phyloP scores from a whole-genome alignment of 1,284 basidiomycete species.

The Cutaneotrichosporon mucoides region DNA sequence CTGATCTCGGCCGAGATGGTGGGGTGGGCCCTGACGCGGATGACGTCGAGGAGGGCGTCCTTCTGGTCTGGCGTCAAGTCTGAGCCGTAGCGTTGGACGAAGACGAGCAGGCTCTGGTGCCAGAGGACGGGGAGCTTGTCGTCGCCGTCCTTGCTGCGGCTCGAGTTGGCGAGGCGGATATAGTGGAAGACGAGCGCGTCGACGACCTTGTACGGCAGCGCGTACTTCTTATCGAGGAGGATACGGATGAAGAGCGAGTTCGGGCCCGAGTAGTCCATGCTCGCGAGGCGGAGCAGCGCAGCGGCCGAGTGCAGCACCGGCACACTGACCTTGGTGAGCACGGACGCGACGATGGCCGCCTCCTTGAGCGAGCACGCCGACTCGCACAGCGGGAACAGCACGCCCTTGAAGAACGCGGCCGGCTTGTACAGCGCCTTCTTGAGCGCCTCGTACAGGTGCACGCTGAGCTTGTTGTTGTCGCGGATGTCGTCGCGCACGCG shows the following conservation, averaged over 20 bases:
- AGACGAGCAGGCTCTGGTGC: slow-evolving; percentile 95
- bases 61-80: slow-evolving; percentile 97
- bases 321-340: slow-evolving; percentile 88
- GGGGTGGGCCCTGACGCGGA: slow-evolving; percentile 78
- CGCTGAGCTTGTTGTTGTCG: slow-evolving; percentile 70
- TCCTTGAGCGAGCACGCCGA: slow-evolving; percentile 87
- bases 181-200: slow-evolving; percentile 98
- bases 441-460: slow-evolving; percentile 89
- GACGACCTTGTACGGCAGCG: slow-evolving; percentile 95
- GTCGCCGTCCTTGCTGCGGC: slow-evolving; percentile 60
- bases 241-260: slow-evolving; percentile 97
- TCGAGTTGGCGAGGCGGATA: slow-evolving; percentile 87
- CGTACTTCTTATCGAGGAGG: slow-evolving; percentile 96
- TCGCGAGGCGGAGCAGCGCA: slow-evolving; percentile 84
- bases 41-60: slow-evolving; percentile 90
- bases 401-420: slow-evolving; percentile 96
- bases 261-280: slow-evolving; percentile 97
- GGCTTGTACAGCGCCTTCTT: slow-evolving; percentile 95
- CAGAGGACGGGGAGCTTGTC: slow-evolving; percentile 86
- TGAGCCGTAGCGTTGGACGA: slow-evolving; percentile 89
- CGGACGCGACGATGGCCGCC: slow-evolving; percentile 88
- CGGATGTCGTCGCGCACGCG: slow-evolving; percentile 86
- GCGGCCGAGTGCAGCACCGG: slow-evolving; percentile 96
- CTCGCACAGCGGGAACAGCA: slow-evolving; percentile 93
- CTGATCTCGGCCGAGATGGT: slow-evolving; percentile 89